These are phyloP conservation scores for Talaromyces borbonicus DNA, from an alignment of 495 filamentous ascomycete species.

Conservation along the genomic window DNA sequence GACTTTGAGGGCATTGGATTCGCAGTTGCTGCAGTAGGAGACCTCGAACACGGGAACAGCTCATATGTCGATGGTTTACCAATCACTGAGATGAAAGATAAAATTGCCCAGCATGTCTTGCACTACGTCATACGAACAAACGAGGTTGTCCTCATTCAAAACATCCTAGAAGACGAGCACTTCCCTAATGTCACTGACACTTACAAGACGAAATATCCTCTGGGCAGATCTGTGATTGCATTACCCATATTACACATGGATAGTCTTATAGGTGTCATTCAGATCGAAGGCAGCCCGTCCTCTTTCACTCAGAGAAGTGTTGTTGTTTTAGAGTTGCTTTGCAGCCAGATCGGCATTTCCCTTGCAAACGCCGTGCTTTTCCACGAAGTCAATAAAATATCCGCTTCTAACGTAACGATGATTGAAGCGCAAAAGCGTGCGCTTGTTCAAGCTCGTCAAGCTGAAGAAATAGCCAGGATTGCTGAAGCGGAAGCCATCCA, in stretches of 20 bases:
- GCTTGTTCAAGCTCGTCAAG: constrained; percentile 65
- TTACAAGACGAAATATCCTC: constrained; percentile 57
- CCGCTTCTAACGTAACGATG: constrained; percentile 75
- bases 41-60: constrained; percentile 50
- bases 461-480: constrained; percentile 72
- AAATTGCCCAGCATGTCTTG: constrained; percentile 68
- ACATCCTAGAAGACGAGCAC: constrained; percentile 73
- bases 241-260: constrained; percentile 74
- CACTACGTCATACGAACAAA: constrained; percentile 76
- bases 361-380: constrained; percentile 80
- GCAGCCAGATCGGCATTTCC: constrained; percentile 83
- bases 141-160: constrained; percentile 74
- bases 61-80: constrained; percentile 53
- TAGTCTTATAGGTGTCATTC: constrained; percentile 71
- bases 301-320: constrained; percentile 84
- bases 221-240: constrained; percentile 71
- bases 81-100: constrained; percentile 50
- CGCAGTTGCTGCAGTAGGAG: constrained; percentile 68
- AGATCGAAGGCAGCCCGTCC: constrained; percentile 74
- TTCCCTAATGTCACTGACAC: constrained; percentile 71
- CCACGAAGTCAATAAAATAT: constrained; percentile 69
- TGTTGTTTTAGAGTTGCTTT: constrained; percentile 76
- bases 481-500: constrained; percentile 77
- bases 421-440: constrained; percentile 77
- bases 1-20: constrained; percentile 63